A percentile compares a stretch with the other conserved stretches of the same genome.
phyloP scores from a whole-genome alignment of 2,329 filamentous ascomycete species.

The Stagonosporopsis cucurbitacearum region DNA sequence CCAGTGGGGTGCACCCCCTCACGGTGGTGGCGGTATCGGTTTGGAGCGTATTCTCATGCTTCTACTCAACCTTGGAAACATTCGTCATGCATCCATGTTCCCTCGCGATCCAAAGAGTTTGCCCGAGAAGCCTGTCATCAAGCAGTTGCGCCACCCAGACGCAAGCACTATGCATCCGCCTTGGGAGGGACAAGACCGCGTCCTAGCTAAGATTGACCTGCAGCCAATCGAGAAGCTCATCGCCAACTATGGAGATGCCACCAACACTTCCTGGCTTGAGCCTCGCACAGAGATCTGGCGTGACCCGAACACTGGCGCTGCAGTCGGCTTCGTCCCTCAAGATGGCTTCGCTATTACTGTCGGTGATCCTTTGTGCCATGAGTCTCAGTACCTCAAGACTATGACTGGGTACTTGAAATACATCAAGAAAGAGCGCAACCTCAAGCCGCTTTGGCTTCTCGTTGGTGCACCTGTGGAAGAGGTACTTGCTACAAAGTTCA shows the following conservation, averaged over 20 bases:
- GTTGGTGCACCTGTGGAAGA: constrained; percentile 80
- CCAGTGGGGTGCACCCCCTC: constrained; percentile 85
- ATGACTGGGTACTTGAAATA: constrained; percentile 77
- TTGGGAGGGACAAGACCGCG: constrained; percentile 63
- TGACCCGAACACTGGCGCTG: constrained; percentile 78
- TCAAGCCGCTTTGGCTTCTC: constrained; percentile 88
- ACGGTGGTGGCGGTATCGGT: constrained; percentile 88
- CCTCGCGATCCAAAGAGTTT: constrained; percentile 88
- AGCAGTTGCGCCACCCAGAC: constrained; percentile 81
- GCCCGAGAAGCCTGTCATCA: constrained; percentile 68
- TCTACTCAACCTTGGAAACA: constrained; percentile 84
- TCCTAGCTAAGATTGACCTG: constrained; percentile 59
- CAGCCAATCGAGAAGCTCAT: constrained; percentile 86
- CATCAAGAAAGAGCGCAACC: constrained; percentile 71
- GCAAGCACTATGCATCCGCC: constrained; percentile 78
- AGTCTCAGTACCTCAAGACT: constrained; percentile 75
- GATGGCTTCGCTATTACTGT: constrained; percentile 83
- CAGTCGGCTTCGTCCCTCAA: constrained; percentile 80
- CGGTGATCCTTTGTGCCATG: constrained; percentile 85
- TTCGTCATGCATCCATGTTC: constrained; percentile 86
- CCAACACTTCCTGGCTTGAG: constrained; percentile 92
- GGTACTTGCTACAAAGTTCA: constrained; percentile 77
- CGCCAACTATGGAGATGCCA: constrained; percentile 93
- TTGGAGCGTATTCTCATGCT: constrained; percentile 88
- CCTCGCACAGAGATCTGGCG: constrained; percentile 89